Percentiles rank a stretch among this genome's conserved stretches.
Conservation (phyloP, 139 green algal species). For the Chlorella sp. region DNA sequence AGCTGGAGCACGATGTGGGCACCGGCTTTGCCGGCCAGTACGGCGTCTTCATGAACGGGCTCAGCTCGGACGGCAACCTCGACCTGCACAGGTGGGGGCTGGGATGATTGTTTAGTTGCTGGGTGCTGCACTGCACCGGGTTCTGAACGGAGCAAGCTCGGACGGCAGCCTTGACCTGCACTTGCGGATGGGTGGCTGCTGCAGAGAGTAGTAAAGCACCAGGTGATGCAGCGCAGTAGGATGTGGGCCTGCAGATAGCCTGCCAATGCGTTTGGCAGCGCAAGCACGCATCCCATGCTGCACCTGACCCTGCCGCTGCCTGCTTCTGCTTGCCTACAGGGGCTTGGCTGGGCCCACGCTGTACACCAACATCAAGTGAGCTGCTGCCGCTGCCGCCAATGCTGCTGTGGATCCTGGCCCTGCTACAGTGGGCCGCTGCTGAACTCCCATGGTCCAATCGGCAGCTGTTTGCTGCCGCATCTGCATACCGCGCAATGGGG, state of each 20-base stretch:
- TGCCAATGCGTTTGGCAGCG: no score
- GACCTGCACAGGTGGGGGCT: constrained; percentile 13
- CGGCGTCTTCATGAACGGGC: not conserved
- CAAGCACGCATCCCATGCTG: no score
- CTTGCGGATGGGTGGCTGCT: no score
- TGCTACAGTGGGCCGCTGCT: not conserved
- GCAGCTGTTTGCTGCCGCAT: not conserved
- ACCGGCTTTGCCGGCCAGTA: not conserved
- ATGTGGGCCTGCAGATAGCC: no score
- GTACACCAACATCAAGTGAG: not conserved
- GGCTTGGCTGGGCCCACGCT: not conserved
- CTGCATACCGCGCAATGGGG: no score
- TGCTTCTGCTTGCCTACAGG: not conserved
- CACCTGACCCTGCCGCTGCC: not conserved
- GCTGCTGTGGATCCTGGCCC: not conserved
- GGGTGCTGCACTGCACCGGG: not conserved
- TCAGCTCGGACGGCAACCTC: not conserved
- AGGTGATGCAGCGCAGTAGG: no score
- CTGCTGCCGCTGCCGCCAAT: no score
- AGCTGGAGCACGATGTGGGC: not conserved
- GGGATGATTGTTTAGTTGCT: not conserved
- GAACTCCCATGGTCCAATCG: not conserved
- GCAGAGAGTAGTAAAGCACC: no score
- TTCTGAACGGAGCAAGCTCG: not conserved
- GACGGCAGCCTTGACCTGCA: not conserved